Conservation (phyloP, 257 asterid species). For the Nicotiana paniculata region DNA sequence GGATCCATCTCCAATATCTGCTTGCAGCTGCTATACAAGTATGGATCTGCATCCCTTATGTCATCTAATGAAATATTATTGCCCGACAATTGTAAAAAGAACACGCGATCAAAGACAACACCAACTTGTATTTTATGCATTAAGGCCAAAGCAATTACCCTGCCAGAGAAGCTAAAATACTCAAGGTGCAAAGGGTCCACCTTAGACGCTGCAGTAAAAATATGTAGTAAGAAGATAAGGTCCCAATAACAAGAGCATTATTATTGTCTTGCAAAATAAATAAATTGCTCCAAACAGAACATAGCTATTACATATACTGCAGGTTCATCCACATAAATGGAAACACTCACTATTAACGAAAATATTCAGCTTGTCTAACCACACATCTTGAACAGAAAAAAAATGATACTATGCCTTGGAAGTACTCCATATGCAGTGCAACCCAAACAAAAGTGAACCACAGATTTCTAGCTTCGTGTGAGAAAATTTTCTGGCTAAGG, state of each 20-base stretch:
- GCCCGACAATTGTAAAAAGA: constrained; percentile 73
- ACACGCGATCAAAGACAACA: constrained; percentile 77
- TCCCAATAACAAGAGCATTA: neutral
- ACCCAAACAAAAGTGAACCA: neutral
- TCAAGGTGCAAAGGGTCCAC: constrained; percentile 90
- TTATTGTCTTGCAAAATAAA: neutral
- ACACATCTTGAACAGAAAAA: neutral
- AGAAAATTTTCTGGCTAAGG: neutral
- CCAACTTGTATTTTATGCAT: constrained; percentile 94
- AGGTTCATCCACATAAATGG: constrained; percentile 5
- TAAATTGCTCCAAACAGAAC: constrained; percentile 8
- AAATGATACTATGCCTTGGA: neutral
- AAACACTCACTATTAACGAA: neutral
- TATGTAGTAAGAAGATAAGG: neutral
- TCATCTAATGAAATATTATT: constrained; percentile 59
- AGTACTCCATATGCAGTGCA: neutral
- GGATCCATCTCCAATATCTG: constrained; percentile 89
- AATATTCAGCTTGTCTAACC: neutral
- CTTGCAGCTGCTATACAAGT: constrained; percentile 81
- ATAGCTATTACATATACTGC: constrained; percentile 7
- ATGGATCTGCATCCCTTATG: constrained; percentile 81
- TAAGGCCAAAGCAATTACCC: constrained; percentile 86
- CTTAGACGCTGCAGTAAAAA: constrained; percentile 67
- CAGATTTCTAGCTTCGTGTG: neutral
- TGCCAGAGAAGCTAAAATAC: constrained; percentile 78